Percentiles rank a stretch among this genome's conserved stretches.
Evolutionary conservation across 2,329 filamentous ascomycete species (phyloP).

Genomic region (Colletotrichum sp.): DNA sequence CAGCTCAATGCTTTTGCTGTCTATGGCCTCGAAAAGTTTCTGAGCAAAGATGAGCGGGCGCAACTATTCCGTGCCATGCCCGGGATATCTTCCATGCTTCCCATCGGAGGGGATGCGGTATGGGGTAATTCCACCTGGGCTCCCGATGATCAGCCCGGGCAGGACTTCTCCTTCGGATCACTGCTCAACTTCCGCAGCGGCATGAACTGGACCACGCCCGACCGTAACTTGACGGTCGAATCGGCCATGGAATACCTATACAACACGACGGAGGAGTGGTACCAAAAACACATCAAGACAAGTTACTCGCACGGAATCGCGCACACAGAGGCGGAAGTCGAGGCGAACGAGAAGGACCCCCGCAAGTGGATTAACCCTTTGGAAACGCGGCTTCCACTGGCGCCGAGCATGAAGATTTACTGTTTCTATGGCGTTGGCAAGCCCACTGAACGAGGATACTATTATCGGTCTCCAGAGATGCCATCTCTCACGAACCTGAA

Average conservation of each 20-base stretch:
- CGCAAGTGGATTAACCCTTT: constrained; percentile 95
- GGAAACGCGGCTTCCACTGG: constrained; percentile 84
- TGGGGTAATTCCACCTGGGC: constrained; percentile 92
- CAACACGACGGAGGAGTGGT: constrained; percentile 85
- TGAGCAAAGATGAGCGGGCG: constrained; percentile 87
- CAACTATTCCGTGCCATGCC: constrained; percentile 98
- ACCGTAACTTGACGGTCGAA: constrained; percentile 80
- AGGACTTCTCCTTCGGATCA: constrained; percentile 77
- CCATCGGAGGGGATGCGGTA: constrained; percentile 90
- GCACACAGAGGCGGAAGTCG: constrained; percentile 78
- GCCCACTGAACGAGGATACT: constrained; percentile 90
- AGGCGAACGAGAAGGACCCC: constrained; percentile 77
- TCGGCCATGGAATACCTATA: constrained; percentile 81
- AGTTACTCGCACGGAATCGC: constrained; percentile 92
- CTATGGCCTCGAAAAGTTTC: constrained; percentile 94
- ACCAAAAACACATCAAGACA: constrained; percentile 70
- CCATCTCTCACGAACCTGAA: constrained; percentile 72
- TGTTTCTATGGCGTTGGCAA: constrained; percentile 98
- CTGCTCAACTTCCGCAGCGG: constrained; percentile 82
- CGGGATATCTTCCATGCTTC: constrained; percentile 94
- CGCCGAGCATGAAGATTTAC: constrained; percentile 91
- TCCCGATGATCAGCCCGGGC: constrained; percentile 81
- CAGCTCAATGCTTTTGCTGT: constrained; percentile 96
- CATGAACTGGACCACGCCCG: constrained; percentile 67
- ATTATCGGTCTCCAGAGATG: constrained; percentile 75